Evolutionary conservation across 345 rosid species (phyloP), one percentile per base, ranked within the genome.

Genomic region (Pistacia atlantica): DNA sequence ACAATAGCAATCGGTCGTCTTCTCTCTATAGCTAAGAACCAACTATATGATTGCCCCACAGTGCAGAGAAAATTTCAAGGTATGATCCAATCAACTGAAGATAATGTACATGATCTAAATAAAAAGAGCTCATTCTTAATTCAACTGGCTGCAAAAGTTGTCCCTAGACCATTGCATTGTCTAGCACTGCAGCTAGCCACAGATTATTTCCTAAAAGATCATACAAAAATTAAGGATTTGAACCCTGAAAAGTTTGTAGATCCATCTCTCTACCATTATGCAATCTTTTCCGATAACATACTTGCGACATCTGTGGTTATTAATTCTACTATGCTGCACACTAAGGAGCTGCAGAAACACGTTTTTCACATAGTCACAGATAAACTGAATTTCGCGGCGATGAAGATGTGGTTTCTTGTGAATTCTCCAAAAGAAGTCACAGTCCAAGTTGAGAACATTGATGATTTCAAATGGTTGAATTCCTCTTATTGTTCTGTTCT

Each of bases 221-320:
- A 80, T 86, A 88, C 81, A 71, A 81, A 78, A 37, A 79, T 76
- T 67, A 80, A 75, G 60, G 84, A 78, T 76, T 60, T 35, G 25
- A 80, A 79, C 69, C 81, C 76, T 71, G 89, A 77, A 55, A 91
- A 89, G 83, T 78, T 90, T 73, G 92, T 87, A 81, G 92, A 90
- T 81, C 84, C 89, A 79, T 89, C 91, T 72, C 88, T 94, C 65
- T 88, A 91, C 77, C 98, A 94, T 81, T 91, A 92, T 82, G 97
- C 98, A 4, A 92, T 94, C 75, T 94, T 94, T 77, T 94, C 98
- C 9, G 97, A 92, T 80, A 94, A 92, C 66, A 91, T 92, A 18
- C 87, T 94, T 56, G 98, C 98, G 13, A 89, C 97, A 76, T 91
- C 98, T 45, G 97, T 94, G 75, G 98, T 92, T 65, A 90, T 94